These are phyloP conservation scores for Fomitopsis serialis DNA, from an alignment of 768 basidiomycete genomes.

Conservation along the genomic window DNA sequence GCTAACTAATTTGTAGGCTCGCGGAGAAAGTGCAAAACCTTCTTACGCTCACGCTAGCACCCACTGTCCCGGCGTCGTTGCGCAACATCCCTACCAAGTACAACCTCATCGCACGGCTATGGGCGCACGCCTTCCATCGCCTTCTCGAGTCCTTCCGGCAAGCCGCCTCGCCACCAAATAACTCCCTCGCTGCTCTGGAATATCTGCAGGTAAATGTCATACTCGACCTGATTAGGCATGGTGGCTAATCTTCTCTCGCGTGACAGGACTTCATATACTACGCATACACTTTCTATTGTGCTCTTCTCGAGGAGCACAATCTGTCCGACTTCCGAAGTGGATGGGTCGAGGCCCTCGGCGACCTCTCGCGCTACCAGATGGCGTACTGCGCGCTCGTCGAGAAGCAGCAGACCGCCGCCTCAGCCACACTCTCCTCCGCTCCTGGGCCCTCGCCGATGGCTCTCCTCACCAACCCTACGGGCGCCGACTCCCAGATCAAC, in stretches of 20 bases:
- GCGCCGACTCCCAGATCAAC: slow-evolving; percentile 9
- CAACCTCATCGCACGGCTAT: slow-evolving; percentile 90
- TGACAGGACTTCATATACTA: slow-evolving; percentile 81
- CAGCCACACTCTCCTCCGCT: slow-evolving; percentile 55
- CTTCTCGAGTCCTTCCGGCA: slow-evolving; percentile 87
- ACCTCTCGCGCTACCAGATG: slow-evolving; percentile 93
- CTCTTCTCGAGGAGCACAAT: slow-evolving; percentile 76
- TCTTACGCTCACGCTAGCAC: slow-evolving; percentile 78
- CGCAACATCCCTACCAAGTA: slow-evolving; percentile 90
- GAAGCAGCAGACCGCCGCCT: slow-evolving; percentile 29
- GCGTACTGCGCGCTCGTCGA: slow-evolving; percentile 85
- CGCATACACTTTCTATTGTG: slow-evolving; percentile 91
- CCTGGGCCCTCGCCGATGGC: slow-evolving; percentile 33
- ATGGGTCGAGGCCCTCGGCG: slow-evolving; percentile 97
- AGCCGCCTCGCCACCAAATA: slow-evolving; percentile 51
- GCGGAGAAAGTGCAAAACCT: slow-evolving; percentile 89
- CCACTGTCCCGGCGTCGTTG: slow-evolving; percentile 81
- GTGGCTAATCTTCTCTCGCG: neutral
- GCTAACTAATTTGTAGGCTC: slow-evolving; percentile 43
- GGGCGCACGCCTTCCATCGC: slow-evolving; percentile 88
- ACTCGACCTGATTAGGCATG: neutral
- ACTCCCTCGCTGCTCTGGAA: slow-evolving; percentile 69
- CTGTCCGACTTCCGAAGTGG: slow-evolving; percentile 67
- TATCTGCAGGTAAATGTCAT: slow-evolving; percentile 53
- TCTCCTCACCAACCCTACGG: slow-evolving; percentile 22